These are phyloP conservation scores for Blechomonas ayalai DNA, from an alignment of 208 protist species.

Conservation along the genomic window DNA sequence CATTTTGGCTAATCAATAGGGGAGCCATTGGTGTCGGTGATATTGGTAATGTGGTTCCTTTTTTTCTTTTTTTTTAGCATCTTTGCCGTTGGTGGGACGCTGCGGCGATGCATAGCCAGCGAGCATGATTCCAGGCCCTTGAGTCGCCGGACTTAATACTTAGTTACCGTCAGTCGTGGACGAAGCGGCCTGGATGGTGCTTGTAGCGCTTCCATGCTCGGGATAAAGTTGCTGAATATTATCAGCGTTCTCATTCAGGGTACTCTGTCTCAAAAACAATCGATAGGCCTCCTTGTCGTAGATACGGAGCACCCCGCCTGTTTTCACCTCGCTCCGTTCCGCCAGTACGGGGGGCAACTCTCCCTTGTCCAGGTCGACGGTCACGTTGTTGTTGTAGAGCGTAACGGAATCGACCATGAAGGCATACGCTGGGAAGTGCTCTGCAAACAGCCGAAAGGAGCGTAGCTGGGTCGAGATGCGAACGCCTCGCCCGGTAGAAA, in stretches of 20 bases:
- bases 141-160: too few species aligned
- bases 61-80: slow-evolving; percentile 1
- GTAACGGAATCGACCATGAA: slow-evolving; percentile 46
- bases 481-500: slow-evolving; percentile 69
- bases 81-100: not conserved
- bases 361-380: slow-evolving; percentile 69
- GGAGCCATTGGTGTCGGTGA: too few species aligned
- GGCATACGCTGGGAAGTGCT: slow-evolving; percentile 71
- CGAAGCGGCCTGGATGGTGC: too few species aligned
- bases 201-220: too few species aligned
- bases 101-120: too few species aligned
- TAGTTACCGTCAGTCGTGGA: too few species aligned
- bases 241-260: slow-evolving; percentile 58
- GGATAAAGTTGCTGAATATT: slow-evolving; percentile 59
- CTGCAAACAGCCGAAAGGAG: slow-evolving; percentile 83
- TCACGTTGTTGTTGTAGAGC: slow-evolving; percentile 87
- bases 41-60: slow-evolving; percentile 1
- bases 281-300: slow-evolving; percentile 61
- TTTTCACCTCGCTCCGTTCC: slow-evolving; percentile 28
- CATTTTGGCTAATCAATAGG: too few species aligned
- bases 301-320: slow-evolving; percentile 21
- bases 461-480: slow-evolving; percentile 71
- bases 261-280: slow-evolving; percentile 53
- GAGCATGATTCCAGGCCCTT: too few species aligned
- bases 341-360: slow-evolving; percentile 72